Base-by-base conservation (phyloP, 345 rosid genomes). In the Linum tenue region DNA sequence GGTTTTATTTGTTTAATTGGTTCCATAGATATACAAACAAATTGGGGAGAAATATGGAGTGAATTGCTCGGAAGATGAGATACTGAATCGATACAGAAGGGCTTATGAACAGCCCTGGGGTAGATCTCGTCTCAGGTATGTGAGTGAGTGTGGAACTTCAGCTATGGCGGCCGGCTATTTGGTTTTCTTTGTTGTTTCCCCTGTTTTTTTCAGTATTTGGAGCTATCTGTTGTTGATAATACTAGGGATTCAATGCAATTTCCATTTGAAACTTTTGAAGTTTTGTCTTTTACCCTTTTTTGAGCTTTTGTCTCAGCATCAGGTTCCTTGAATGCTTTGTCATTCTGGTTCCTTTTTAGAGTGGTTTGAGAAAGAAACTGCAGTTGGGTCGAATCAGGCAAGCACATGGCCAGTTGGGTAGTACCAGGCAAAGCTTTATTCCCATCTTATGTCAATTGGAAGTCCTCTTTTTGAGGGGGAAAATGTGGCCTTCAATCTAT, bases 91-190 rank as follows among this genome's bases (percentile, higher is more conserved):
- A 76, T 94, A 85, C 77, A 76, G 97, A 75, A 64, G 88, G 76
- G 99, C 99, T 72, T 94, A 94, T 77, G 88, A 72, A 80, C 92
- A 87, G 67, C 99, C 96, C 59, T 94, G 96, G 99, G 96, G 96
- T 3, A 76, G 78, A 75, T 94, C 97, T 69, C 96, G 95, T 70
- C 99, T 86, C 78, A 90, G 99, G 99, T 92, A 62, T 59, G 50
- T 9, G 64, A 9, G 15, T 48, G 53, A 9, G 53, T 48, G 53
- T 48, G 14, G 14, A 9, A 15, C 53, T 48, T 48, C 53, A 9
- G 11, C 22, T 9, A 57, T 17, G 12, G 12, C 38, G 31, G 31
- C 60, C 22, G 7, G 36, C 60, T 17, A 5, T 22, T 22, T 57
- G 60, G 38, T 2, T 37, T 67, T 31, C 57, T 16, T 53, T 38